These are phyloP conservation scores for Asterochloris erici DNA, from an alignment of 139 green algal species.

Conservation along the genomic window DNA sequence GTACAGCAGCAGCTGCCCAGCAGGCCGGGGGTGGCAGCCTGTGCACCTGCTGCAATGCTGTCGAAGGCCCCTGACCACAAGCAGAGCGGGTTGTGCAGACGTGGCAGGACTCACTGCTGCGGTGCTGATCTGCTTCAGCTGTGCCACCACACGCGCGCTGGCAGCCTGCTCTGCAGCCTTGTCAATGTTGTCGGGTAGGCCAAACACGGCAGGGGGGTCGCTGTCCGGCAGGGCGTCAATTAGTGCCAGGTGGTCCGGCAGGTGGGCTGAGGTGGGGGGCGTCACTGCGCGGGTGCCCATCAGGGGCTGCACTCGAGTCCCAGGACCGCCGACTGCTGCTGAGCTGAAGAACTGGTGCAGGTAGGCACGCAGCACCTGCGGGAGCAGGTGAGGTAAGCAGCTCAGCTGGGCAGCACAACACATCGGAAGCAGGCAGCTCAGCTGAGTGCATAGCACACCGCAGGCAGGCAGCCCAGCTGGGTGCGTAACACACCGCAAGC, in stretches of 20 bases:
- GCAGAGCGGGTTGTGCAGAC: not conserved
- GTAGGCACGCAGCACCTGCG: slow-evolving; percentile 51
- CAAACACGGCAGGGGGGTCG: slow-evolving; percentile 61
- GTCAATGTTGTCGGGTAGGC: slow-evolving; percentile 72
- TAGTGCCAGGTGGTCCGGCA: slow-evolving; percentile 40
- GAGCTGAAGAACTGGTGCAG: slow-evolving; percentile 53
- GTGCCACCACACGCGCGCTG: slow-evolving; percentile 25
- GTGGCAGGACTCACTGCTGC: slow-evolving; percentile 4
- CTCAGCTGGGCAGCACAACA: too few relatives aligned
- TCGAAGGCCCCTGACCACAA: not conserved
- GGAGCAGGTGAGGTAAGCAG: too few relatives aligned
- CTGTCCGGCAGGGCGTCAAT: slow-evolving; percentile 46
- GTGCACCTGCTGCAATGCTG: not conserved
- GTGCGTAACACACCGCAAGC: too few relatives aligned
- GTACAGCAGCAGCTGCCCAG: not conserved
- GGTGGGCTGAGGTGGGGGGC: slow-evolving; percentile 45
- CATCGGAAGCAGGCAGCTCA: too few relatives aligned
- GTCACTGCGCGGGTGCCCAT: slow-evolving; percentile 40
- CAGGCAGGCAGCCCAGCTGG: too few relatives aligned
- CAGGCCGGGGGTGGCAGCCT: not conserved
- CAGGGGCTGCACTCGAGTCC: slow-evolving; percentile 31
- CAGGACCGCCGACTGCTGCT: slow-evolving; percentile 31
- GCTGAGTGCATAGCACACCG: too few relatives aligned
- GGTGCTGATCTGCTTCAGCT: slow-evolving; percentile 25
- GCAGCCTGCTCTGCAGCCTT: slow-evolving; percentile 45